These are phyloP conservation scores for sweet orange (Citrus sinensis) DNA, from an alignment of 345 rosid genomes.

Conservation along the genomic window DNA sequence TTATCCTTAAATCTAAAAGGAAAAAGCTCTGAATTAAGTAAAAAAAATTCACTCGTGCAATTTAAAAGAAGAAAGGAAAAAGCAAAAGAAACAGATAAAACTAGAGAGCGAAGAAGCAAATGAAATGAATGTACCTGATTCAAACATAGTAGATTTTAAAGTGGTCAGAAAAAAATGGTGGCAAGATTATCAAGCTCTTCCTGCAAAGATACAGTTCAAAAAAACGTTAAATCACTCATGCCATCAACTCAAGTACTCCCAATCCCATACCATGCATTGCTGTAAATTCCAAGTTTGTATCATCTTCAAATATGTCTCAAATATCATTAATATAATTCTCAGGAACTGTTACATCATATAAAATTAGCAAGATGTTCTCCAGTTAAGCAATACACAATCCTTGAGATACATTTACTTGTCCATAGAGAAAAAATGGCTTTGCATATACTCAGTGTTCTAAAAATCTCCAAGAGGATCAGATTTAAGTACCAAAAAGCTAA, in stretches of 20 bases:
- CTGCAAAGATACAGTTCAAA: conserved; percentile 24
- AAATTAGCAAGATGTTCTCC: not conserved
- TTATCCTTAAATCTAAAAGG: not conserved
- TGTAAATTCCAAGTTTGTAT: not conserved
- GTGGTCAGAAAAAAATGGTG: conserved; percentile 36
- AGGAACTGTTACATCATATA: not conserved
- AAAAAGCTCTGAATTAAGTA: not conserved
- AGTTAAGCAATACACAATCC: not conserved
- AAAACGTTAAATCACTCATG: not conserved
- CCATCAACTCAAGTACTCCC: not conserved
- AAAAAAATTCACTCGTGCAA: not conserved
- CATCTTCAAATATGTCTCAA: not conserved
- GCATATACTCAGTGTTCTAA: not conserved
- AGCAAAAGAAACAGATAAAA: not conserved
- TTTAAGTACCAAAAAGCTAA: not conserved
- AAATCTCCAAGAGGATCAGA: not conserved
- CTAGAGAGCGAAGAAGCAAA: not conserved
- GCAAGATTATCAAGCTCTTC: conserved; percentile 58
- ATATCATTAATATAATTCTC: too few species aligned
- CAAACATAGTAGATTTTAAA: conserved; percentile 56
- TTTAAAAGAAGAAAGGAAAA: not conserved
- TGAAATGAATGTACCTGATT: conserved; percentile 43
- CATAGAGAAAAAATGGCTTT: not conserved
- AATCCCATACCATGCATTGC: not conserved
- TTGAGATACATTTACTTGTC: not conserved